phyloP scores from a whole-genome alignment of 768 basidiomycete genomes.

The Psilocybe cyanescens region DNA sequence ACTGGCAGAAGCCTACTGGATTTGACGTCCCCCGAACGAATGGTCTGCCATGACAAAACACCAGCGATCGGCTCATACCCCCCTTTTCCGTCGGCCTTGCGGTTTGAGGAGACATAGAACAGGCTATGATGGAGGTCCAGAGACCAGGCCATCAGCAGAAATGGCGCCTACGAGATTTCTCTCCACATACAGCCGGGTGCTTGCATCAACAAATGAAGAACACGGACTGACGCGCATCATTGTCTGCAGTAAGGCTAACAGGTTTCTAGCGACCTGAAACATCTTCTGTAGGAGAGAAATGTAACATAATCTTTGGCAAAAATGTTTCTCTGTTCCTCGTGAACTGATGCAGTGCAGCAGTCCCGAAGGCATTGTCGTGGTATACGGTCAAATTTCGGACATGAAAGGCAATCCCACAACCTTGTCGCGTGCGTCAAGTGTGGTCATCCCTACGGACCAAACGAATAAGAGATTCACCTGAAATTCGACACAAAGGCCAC shows the following conservation, averaged over 20 bases:
- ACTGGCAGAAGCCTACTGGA: background rate
- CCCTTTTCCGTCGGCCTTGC: slow-evolving; percentile 1
- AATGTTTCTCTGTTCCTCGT: background rate
- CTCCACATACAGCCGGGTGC: background rate
- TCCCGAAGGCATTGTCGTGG: background rate
- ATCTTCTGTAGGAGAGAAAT: background rate
- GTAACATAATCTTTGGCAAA: background rate
- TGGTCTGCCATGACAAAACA: background rate
- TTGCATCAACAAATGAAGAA: background rate
- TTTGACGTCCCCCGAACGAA: background rate
- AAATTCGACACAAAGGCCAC: background rate
- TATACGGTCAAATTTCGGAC: background rate
- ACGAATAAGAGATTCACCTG: background rate
- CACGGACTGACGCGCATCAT: background rate
- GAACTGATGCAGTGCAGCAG: background rate
- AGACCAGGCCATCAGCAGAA: background rate
- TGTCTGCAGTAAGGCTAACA: background rate
- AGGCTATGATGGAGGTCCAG: background rate
- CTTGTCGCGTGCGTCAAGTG: background rate
- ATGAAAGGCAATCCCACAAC: background rate
- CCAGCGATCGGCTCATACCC: background rate
- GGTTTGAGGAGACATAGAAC: background rate
- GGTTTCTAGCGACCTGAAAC: background rate
- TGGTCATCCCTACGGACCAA: background rate
- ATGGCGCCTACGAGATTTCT: background rate